Evolutionary conservation across 257 asterid genomes (phyloP), one percentile per base, ranked within the genome.

Genomic region (Solanum ossicruentum): DNA sequence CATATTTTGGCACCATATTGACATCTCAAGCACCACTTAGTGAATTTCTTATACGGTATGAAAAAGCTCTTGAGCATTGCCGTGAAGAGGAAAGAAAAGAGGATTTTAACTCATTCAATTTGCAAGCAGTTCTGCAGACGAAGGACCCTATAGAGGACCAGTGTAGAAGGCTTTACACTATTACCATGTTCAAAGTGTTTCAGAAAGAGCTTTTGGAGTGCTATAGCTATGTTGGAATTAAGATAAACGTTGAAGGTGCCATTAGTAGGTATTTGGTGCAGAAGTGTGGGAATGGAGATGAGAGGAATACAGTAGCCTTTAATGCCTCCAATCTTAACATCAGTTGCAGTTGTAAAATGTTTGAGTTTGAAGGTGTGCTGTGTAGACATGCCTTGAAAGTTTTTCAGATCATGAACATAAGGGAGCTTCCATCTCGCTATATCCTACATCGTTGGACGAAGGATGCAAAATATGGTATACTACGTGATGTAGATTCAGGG

Each of bases 61-160:
- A 96, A 87, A 93, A 93, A 84, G 94, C 93, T 73, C 82, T 95
- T 51, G 98, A 93, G 85, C 95, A 92, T 83, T 89, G 91, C 17
- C 97, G 93, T 0, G 98, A 95, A 65, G 99, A 95, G 88, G 98
- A 96, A 84, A 91, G 92, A 73, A 93, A 89, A 88, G 99, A 96
- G 86, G 99, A 96, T 90, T 90, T 90, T 70, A 91, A 94, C 89
- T 94, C 99, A 1, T 93, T 91, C 54, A 96, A 93, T 80, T 67
- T 92, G 87, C 98, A 91, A 61, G 88, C 94, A 47, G 95, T 90
- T 85, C 75, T 94, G 83, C 98, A 95, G 90, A 93, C 98, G 3
- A 93, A 95, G 88, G 99, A 96, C 84, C 98, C 99, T 11, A 95
- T 96, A 9, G 99, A 96, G 90, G 99, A 95, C 69, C 99, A 96